Evolutionary conservation across 257 asterid genomes (phyloP).

Genomic region (Leonotis leonurus): DNA sequence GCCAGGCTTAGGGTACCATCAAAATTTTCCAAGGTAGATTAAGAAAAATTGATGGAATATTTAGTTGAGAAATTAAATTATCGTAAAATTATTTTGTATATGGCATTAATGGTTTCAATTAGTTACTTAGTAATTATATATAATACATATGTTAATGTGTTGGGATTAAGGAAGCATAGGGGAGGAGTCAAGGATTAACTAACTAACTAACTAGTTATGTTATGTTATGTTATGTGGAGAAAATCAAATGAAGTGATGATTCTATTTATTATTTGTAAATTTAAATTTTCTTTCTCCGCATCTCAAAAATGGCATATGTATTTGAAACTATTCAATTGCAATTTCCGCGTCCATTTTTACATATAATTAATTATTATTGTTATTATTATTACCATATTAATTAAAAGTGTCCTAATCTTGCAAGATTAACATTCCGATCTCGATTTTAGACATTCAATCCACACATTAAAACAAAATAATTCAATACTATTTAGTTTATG

Average conservation of each 20-base stretch:
- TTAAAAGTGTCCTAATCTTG: neutral
- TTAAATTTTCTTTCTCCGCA: slow-evolving; percentile 1
- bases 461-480: neutral
- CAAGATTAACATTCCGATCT: neutral
- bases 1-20: too few species aligned
- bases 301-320: neutral
- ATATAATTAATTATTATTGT: too few species aligned
- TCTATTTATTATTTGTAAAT: neutral
- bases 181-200: neutral
- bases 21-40: too few species aligned
- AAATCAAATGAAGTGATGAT: slow-evolving; percentile 5
- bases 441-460: neutral
- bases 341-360: slow-evolving; percentile 8
- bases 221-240: too few species aligned
- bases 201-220: neutral
- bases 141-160: neutral
- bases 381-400: too few species aligned
- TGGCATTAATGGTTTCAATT: too few species aligned
- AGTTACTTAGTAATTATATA: too few species aligned
- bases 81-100: too few species aligned
- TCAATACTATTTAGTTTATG: neutral
- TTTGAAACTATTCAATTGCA: neutral
- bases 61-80: too few species aligned
- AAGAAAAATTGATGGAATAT: too few species aligned
- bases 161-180: neutral